Evolutionary conservation across 2,329 filamentous ascomycete genomes (phyloP), one percentile per base, ranked within the genome.

Genomic region (Fusarium burgessii): DNA sequence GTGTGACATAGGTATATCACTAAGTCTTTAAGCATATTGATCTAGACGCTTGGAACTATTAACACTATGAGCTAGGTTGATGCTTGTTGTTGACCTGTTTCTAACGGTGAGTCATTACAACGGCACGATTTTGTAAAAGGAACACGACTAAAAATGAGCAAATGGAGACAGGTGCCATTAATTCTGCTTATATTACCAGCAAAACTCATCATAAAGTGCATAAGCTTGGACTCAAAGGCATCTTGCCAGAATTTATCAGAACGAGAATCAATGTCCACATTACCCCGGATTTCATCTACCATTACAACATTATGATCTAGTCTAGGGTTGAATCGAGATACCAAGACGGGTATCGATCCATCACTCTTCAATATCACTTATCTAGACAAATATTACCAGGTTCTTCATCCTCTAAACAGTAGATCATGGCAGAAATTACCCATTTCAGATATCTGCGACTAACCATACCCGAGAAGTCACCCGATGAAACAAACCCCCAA

Each of bases 21-120:
- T 23, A 18, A 33, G 7, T 4, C 1, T 33, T 49, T 10, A 23
- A 14, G 7, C 15, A 33, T 23, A 6, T 32, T 47, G 7, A 20
- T 11, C 8, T 2, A 33, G 9, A 5, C 6, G 3, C 3, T 5
- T 3, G 4, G 0, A 33, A 2, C 10, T 7, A 0, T 23, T 11
- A 23, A 5, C 12, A 7, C 25, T 4, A 20, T 6, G 5, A 20
- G 18, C 23, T 23, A 23, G 27, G 12, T 20, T 7, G 0, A n/a
- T 20, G 25, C 23, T 5, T 23, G 6, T 11, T 7, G 17, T 8
- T 18, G 17, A 8, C 18, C 18, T n/a, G 7, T n/a, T 3, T 40
- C 2, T 13, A n/a, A 13, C 7, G 38, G 13, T 12, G 18, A 13
- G 9, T n/a, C 18, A 3, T 40, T 13, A 7, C 13, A 10, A 12